Conservation (phyloP, 2,329 filamentous ascomycete genomes). For the Aspergillus cejpii region DNA sequence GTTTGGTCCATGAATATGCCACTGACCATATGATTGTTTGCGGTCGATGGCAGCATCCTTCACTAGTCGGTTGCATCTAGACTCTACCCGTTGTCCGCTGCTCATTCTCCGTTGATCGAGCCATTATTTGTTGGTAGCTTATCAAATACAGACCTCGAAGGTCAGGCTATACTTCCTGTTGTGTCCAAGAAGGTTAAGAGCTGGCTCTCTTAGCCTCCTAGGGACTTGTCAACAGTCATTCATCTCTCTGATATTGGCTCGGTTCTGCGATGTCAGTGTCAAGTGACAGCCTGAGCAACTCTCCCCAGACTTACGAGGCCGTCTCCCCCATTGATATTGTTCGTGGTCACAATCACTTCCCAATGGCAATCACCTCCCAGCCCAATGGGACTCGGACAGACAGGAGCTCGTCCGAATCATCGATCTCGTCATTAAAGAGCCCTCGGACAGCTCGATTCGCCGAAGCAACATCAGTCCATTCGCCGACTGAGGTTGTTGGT, state of each 20-base stretch:
- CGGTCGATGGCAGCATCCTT: not conserved
- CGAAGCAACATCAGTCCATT: conserved; percentile 59
- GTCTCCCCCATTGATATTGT: conserved; percentile 38
- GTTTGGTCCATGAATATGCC: not conserved
- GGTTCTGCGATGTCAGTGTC: conserved; percentile 21
- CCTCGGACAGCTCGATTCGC: conserved; percentile 57
- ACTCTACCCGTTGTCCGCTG: not conserved
- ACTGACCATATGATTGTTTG: not conserved
- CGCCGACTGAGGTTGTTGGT: conserved; percentile 49
- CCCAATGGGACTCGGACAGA: conserved; percentile 21
- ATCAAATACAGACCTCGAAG: not conserved
- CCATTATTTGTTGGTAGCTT: not conserved
- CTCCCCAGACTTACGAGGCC: conserved; percentile 30
- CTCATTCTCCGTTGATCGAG: not conserved
- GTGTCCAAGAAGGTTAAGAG: conserved; percentile 22
- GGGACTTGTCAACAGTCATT: conserved; percentile 5
- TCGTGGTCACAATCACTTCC: conserved; percentile 26
- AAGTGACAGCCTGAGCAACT: conserved; percentile 21
- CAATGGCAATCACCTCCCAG: conserved; percentile 25
- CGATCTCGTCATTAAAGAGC: conserved; percentile 40
- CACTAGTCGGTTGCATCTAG: not conserved
- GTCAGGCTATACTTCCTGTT: not conserved
- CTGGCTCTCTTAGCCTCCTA: conserved; percentile 31
- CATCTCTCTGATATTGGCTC: not conserved
- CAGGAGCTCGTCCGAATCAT: conserved; percentile 29